Conservation (phyloP, 441 rosid genomes). For the Corymbia citriodora region DNA sequence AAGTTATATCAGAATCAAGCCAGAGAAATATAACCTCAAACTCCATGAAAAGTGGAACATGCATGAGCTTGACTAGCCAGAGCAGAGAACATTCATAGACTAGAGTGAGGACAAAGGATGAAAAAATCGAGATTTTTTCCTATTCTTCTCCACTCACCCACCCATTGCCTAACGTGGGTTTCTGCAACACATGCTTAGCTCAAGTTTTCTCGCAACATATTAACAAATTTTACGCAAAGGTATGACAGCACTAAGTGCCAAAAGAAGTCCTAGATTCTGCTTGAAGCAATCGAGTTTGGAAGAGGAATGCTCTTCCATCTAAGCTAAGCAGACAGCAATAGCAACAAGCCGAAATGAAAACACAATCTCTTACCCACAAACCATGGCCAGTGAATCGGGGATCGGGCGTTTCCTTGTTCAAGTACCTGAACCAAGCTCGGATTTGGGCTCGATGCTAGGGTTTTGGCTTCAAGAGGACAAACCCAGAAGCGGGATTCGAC, state of each 20-base stretch:
- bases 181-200: background rate
- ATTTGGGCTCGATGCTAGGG: too few relatives aligned
- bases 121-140: too few relatives aligned
- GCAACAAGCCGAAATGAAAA: too few relatives aligned
- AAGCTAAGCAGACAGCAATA: too few relatives aligned
- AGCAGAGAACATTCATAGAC: background rate
- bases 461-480: too few relatives aligned
- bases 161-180: background rate
- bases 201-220: background rate
- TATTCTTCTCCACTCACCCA: too few relatives aligned
- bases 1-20: background rate
- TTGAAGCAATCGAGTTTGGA: background rate
- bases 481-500: too few relatives aligned
- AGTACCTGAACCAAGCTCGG: too few relatives aligned
- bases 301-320: background rate
- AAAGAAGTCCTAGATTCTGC: background rate
- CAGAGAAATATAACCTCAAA: background rate
- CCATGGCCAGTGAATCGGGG: too few relatives aligned
- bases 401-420: too few relatives aligned
- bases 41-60: background rate
- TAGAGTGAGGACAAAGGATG: too few relatives aligned
- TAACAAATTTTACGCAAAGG: background rate
- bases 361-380: too few relatives aligned
- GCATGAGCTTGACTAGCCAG: background rate
- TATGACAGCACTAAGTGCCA: background rate